Evolutionary conservation across 2,329 filamentous ascomycete species (phyloP).

Genomic region (Ilyonectria robusta): DNA sequence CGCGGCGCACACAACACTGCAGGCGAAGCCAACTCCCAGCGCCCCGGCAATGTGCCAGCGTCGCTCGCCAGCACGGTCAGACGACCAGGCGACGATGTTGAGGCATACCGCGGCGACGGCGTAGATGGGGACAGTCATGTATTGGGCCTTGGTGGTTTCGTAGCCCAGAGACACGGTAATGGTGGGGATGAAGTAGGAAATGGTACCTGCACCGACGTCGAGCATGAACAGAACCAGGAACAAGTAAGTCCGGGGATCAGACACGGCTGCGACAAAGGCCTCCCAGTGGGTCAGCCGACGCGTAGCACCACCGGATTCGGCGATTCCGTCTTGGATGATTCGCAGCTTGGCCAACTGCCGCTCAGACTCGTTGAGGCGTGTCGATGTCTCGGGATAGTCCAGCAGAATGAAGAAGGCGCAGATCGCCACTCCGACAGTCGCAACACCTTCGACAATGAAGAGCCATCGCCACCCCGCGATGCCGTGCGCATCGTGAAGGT

Average conservation of each 20-base stretch:
- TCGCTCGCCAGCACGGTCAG: slow-evolving; percentile 18
- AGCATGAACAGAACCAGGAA: slow-evolving; percentile 66
- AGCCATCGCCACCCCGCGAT: slow-evolving; percentile 37
- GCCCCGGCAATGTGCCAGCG: slow-evolving; percentile 23
- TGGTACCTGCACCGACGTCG: slow-evolving; percentile 59
- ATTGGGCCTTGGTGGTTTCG: slow-evolving; percentile 53
- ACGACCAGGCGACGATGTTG: slow-evolving; percentile 23
- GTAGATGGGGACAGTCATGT: slow-evolving; percentile 34
- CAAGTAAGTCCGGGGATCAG: slow-evolving; percentile 54
- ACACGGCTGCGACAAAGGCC: slow-evolving; percentile 26
- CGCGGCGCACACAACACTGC: slow-evolving; percentile 13
- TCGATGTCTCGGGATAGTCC: slow-evolving; percentile 30
- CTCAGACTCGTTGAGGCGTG: slow-evolving; percentile 20
- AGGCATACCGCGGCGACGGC: not conserved
- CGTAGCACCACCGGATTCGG: not conserved
- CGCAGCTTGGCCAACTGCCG: slow-evolving; percentile 24
- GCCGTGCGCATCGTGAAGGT: slow-evolving; percentile 25
- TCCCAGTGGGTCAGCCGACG: slow-evolving; percentile 23
- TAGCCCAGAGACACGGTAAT: slow-evolving; percentile 65
- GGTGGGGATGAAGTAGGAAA: slow-evolving; percentile 69
- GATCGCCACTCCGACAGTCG: slow-evolving; percentile 25
- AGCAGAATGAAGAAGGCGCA: slow-evolving; percentile 29
- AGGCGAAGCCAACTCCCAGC: not conserved
- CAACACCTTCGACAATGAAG: slow-evolving; percentile 31
- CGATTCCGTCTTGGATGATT: slow-evolving; percentile 26